Percentiles rank a stretch among this genome's conserved stretches.
Conservation (phyloP, 805 yeast genomes). For the Wickerhamomyces pijperi region DNA sequence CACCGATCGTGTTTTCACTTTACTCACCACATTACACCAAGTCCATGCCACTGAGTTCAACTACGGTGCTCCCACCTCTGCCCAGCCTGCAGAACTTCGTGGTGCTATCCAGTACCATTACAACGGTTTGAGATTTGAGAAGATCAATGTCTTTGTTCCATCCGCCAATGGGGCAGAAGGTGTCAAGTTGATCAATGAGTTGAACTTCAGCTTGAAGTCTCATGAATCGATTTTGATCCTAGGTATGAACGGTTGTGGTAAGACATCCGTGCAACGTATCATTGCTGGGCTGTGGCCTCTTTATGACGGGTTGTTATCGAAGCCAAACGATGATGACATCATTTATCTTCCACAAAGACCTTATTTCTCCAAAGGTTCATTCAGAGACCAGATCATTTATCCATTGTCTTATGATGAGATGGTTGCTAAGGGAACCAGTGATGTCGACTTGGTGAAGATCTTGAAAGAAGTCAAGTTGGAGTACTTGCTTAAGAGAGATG, state of each 20-base stretch:
- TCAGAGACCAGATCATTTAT: slow-evolving; percentile 85
- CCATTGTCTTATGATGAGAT: slow-evolving; percentile 74
- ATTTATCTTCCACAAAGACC: slow-evolving; percentile 79
- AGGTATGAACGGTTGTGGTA: slow-evolving; percentile 87
- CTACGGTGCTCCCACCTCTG: slow-evolving; percentile 24
- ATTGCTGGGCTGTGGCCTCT: slow-evolving; percentile 90
- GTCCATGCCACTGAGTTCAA: slow-evolving; percentile 50
- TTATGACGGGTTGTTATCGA: slow-evolving; percentile 71
- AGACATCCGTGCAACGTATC: slow-evolving; percentile 74
- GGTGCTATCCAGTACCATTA: slow-evolving; percentile 77
- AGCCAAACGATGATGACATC: slow-evolving; percentile 61
- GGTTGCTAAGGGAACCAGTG: slow-evolving; percentile 60
- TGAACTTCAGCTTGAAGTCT: slow-evolving; percentile 42
- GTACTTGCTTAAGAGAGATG: slow-evolving; percentile 59
- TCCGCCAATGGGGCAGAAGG: slow-evolving; percentile 49
- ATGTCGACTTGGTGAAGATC: slow-evolving; percentile 55
- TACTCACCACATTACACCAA: slow-evolving; percentile 69
- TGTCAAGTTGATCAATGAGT: slow-evolving; percentile 45
- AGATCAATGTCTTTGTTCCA: slow-evolving; percentile 76
- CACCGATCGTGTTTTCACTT: slow-evolving; percentile 72
- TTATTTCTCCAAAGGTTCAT: slow-evolving; percentile 71
- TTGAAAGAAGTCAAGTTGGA: slow-evolving; percentile 71
- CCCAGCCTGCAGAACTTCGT: slow-evolving; percentile 25
- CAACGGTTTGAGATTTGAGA: slow-evolving; percentile 73
- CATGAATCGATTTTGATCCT: slow-evolving; percentile 61